Evolutionary conservation across 2,329 filamentous ascomycete genomes (phyloP), one percentile per base, ranked within the genome.

Genomic region (Colletotrichum plurivorum): DNA sequence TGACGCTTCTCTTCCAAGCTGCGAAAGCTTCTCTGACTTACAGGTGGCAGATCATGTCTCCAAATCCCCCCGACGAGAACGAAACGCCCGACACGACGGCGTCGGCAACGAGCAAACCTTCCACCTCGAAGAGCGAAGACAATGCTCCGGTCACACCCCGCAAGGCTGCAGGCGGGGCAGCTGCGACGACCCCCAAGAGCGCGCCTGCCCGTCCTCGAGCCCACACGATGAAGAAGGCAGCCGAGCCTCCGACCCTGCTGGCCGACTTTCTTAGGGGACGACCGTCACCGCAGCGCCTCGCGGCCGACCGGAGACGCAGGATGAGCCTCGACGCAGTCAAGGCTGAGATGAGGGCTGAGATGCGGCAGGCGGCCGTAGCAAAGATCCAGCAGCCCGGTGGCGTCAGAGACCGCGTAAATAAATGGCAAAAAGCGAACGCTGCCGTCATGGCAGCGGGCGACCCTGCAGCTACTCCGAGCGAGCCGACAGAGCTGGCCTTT

Each of bases 381-480:
- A 89, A 83, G 79, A 84, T 89, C 73, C 90, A 83, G 80, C 88
- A 83, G 75, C 92, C 89, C 0, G 87, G 88, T 4, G 88, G 88
- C n/a, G 92, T 97, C 55, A 89, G 89, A 71, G 92, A 93, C 73
- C 90, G 94, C 75, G 93, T 97, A 61, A 92, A 91, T 73, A 88
- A 91, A 80, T 97, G 94, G 94, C 94, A 97, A 79, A 92, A 92
- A 76, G 85, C 91, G 73, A 94, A 92, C 75, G 92, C 91, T 41
- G 87, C 88, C 6, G 91, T 90, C 27, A 87, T 92, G 80, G 81
- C 76, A 4, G 80, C 80, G 2, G 85, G 83, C 2, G 83, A 87
- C 63, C 85, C 86, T 1, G 82, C 88, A 39, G 85, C 85, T 25
- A 80, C 84, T 7, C 84, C 86, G 6, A 88, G 84, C 36, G 88